phyloP scores from a whole-genome alignment of 2,329 filamentous ascomycete genomes.

The Torrubiellomyces zombiae region DNA sequence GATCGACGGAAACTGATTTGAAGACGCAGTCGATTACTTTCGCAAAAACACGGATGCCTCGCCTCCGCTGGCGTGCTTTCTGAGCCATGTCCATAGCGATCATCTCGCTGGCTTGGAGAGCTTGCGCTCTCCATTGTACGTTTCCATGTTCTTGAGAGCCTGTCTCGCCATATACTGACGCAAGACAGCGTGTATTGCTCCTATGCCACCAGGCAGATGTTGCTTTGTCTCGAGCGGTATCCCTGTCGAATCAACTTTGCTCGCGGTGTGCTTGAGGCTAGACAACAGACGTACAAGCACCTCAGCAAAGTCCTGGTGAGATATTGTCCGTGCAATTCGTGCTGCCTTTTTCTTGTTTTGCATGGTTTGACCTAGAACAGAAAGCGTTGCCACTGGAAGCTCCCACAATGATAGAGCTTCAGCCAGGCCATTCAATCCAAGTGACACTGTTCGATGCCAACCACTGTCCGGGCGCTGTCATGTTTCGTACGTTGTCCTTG shows the following conservation, averaged over 20 bases:
- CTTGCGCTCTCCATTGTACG: constrained; percentile 55
- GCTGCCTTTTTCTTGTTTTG: neutral
- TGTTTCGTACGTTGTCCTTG: constrained; percentile 46
- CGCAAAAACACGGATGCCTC: constrained; percentile 33
- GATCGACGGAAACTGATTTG: neutral
- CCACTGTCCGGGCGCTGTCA: constrained; percentile 77
- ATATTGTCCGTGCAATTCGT: neutral
- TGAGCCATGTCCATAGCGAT: constrained; percentile 87
- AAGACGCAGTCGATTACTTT: constrained; percentile 65
- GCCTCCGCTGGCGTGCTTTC: constrained; percentile 65
- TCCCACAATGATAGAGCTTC: constrained; percentile 59
- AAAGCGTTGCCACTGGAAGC: constrained; percentile 72
- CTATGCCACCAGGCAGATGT: constrained; percentile 60
- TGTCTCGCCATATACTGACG: neutral
- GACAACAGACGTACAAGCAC: constrained; percentile 60
- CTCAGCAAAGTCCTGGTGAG: constrained; percentile 49
- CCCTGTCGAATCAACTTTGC: constrained; percentile 69
- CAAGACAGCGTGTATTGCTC: constrained; percentile 65
- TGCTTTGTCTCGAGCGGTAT: constrained; percentile 65
- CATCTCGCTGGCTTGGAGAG: constrained; percentile 69
- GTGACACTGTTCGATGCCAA: constrained; percentile 85
- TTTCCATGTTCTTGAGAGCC: neutral
- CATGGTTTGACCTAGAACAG: no score
- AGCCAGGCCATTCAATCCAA: constrained; percentile 48
- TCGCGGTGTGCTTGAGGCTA: constrained; percentile 58